Percentiles rank a stretch among this genome's conserved stretches.
Conservation (phyloP, 1,284 basidiomycete genomes). For the Puccinia coronata region DNA sequence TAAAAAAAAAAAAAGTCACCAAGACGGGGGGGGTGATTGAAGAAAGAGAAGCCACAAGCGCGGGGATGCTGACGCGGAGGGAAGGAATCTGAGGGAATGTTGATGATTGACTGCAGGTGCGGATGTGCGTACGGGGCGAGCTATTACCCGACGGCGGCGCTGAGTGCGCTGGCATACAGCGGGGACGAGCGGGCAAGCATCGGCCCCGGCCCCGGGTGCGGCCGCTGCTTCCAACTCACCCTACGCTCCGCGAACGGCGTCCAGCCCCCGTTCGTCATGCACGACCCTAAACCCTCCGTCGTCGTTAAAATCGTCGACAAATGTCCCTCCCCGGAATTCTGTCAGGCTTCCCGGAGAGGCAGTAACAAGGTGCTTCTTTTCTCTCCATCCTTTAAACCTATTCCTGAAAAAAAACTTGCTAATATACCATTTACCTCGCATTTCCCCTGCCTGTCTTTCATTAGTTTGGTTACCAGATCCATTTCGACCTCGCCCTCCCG, state of each 20-base stretch:
- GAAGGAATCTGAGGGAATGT: not conserved
- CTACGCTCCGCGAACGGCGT: not conserved
- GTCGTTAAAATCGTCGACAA: conserved; percentile 46
- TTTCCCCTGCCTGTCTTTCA: not conserved
- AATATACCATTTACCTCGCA: not conserved
- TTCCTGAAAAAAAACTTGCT: not conserved
- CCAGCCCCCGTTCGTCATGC: conserved; percentile 13
- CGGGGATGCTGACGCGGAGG: too few species aligned
- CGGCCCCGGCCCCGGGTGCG: conserved; percentile 35
- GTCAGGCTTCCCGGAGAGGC: conserved; percentile 17
- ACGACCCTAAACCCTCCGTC: conserved; percentile 32
- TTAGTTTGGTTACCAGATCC: conserved; percentile 17
- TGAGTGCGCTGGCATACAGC: conserved; percentile 41
- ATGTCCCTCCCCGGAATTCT: conserved; percentile 41
- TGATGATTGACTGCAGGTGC: conserved; percentile 16
- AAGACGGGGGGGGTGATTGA: too few species aligned
- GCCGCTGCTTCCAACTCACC: conserved; percentile 35
- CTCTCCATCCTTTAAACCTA: too few species aligned
- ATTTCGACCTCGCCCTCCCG: conserved; percentile 44
- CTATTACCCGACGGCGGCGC: conserved; percentile 34
- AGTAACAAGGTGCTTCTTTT: conserved; percentile 11
- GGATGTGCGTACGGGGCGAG: conserved; percentile 37
- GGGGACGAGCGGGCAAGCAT: not conserved
- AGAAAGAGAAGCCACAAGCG: too few species aligned
- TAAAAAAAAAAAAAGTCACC: not conserved